These are phyloP conservation scores for Stephanodiscus minutulus DNA, from an alignment of 108 stramenopile species.

Conservation along the genomic window DNA sequence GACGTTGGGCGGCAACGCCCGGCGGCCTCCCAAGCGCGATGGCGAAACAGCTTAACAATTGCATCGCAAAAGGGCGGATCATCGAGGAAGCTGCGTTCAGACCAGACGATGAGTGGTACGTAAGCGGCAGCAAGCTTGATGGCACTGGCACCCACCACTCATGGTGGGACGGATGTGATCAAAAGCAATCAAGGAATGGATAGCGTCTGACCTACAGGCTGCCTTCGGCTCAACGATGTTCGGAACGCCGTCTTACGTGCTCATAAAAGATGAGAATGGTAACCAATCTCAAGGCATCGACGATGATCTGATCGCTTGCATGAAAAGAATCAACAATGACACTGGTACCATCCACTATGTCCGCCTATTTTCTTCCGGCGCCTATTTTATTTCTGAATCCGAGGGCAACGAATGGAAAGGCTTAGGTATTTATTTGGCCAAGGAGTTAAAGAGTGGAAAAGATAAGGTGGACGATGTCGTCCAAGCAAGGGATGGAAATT, in stretches of 20 bases:
- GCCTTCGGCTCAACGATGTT: slow-evolving; percentile 1
- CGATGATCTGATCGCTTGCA: not conserved
- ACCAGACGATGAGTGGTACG: slow-evolving; percentile 14
- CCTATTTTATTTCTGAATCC: slow-evolving; percentile 26
- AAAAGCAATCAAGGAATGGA: not conserved
- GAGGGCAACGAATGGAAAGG: slow-evolving; percentile 22
- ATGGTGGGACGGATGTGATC: slow-evolving; percentile 30
- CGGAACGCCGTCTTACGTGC: not conserved
- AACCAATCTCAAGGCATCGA: not conserved
- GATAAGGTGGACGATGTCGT: slow-evolving; percentile 10
- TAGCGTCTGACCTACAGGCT: not conserved
- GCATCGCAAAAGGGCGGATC: slow-evolving; percentile 23
- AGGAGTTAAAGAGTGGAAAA: not conserved
- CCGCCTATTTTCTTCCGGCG: slow-evolving; percentile 22
- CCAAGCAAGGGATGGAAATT: slow-evolving; percentile 21
- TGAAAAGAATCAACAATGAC: slow-evolving; percentile 8
- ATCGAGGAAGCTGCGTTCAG: slow-evolving; percentile 23
- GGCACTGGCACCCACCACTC: slow-evolving; percentile 26
- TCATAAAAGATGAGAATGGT: not conserved
- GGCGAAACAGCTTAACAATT: slow-evolving; percentile 40
- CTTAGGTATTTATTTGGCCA: not conserved
- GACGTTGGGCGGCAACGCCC: slow-evolving; percentile 12
- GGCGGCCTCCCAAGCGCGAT: slow-evolving; percentile 16
- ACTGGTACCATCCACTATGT: slow-evolving; percentile 20
- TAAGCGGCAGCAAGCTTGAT: slow-evolving; percentile 13